Conservation (phyloP, 192 early-diverging fungal species). For the Umbelopsis isabellina region DNA sequence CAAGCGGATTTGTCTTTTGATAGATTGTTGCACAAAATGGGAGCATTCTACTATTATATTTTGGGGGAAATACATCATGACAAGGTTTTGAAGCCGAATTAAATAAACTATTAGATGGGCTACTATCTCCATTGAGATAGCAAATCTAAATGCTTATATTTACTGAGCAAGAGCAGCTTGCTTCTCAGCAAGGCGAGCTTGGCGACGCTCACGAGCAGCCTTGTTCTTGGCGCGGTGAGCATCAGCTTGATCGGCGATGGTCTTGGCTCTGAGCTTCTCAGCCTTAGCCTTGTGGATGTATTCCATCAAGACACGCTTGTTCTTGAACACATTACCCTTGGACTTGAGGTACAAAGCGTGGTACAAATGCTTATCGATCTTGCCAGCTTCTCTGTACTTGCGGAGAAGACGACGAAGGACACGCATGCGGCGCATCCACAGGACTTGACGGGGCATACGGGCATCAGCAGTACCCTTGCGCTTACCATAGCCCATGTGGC, state of each 20-base stretch:
- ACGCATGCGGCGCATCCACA: conserved; percentile 99
- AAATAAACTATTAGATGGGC: no score
- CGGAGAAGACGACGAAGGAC: conserved; percentile 92
- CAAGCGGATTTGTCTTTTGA: no score
- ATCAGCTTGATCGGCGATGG: conserved; percentile 95
- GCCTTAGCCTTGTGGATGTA: conserved; percentile 99
- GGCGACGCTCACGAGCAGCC: conserved; percentile 93
- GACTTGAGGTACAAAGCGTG: conserved; percentile 96
- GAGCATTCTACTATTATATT: no score
- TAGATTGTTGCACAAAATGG: no score
- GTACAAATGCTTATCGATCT: conserved; percentile 97
- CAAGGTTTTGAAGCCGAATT: no score
- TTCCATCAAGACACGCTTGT: conserved; percentile 99
- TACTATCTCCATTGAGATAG: no score
- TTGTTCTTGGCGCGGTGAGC: conserved; percentile 96
- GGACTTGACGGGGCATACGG: conserved; percentile 92
- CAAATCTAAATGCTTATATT: neutral
- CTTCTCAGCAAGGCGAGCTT: conserved; percentile 85
- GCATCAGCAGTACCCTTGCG: conserved; percentile 96
- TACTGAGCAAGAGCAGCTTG: conserved; percentile 18
- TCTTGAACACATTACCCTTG: conserved; percentile 99
- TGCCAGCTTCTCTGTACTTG: conserved; percentile 97
- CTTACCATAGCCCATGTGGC: conserved; percentile 94
- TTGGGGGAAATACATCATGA: no score
- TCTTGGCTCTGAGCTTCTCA: conserved; percentile 92